Conservation (phyloP, 2,329 filamentous ascomycete species). For the Scedosporium aurantiacum region DNA sequence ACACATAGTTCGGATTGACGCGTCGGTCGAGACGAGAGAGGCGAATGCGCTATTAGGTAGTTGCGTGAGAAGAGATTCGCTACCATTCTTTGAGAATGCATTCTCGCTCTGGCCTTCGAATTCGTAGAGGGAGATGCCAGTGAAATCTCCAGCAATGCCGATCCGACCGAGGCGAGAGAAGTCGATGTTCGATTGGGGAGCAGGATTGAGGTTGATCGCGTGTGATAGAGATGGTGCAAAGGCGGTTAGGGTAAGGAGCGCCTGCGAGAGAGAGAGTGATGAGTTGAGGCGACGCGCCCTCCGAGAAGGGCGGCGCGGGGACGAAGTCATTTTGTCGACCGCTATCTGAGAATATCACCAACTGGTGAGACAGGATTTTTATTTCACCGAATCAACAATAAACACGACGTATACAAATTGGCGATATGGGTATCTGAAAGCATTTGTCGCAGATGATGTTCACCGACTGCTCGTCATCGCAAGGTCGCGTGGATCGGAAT, state of each 20-base stretch:
- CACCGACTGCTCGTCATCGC: too few relatives aligned
- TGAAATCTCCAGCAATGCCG: conserved; percentile 79
- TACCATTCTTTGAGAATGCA: conserved; percentile 60
- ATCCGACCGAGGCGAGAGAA: conserved; percentile 69
- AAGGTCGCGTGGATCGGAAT: too few relatives aligned
- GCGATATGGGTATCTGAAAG: too few relatives aligned
- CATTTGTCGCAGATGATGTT: too few relatives aligned
- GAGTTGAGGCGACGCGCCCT: conserved; percentile 8
- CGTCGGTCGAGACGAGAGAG: conserved; percentile 65
- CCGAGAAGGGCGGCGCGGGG: conserved; percentile 13
- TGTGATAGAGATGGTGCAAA: conserved; percentile 30
- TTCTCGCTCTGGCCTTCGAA: conserved; percentile 69
- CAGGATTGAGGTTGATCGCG: conserved; percentile 48
- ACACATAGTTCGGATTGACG: conserved; percentile 82
- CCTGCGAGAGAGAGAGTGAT: neutral
- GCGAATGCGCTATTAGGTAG: conserved; percentile 79
- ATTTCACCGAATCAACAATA: too few relatives aligned
- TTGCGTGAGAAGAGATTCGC: conserved; percentile 66
- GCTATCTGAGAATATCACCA: neutral
- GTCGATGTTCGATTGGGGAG: conserved; percentile 64
- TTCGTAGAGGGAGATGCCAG: conserved; percentile 81
- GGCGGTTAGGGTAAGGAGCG: conserved; percentile 28
- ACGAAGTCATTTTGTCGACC: conserved; percentile 3
- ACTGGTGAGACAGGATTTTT: too few relatives aligned
- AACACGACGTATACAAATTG: too few relatives aligned